These are phyloP conservation scores for Drechslerella coelobrocha DNA, from an alignment of 2,329 filamentous ascomycete genomes.

Conservation along the genomic window DNA sequence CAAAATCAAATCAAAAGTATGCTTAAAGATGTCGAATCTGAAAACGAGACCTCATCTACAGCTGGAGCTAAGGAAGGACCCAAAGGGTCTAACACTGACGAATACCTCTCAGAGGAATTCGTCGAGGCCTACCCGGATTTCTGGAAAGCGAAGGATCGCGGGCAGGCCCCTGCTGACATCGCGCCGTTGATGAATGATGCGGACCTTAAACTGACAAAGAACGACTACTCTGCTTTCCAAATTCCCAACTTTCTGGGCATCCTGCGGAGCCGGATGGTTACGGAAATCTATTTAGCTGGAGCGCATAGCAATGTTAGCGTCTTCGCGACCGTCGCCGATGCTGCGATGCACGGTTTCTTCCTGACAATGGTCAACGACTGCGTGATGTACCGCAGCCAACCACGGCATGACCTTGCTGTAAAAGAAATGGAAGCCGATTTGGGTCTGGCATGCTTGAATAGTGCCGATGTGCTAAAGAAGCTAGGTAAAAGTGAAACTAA, in stretches of 20 bases:
- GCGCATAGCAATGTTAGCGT: slow-evolving; percentile 86
- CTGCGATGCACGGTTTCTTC: slow-evolving; percentile 83
- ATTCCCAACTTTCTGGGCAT: slow-evolving; percentile 71
- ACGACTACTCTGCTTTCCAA: slow-evolving; percentile 86
- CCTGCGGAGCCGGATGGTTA: slow-evolving; percentile 60
- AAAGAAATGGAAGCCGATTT: slow-evolving; percentile 75
- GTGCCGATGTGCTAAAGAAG: slow-evolving; percentile 51
- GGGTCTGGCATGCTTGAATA: slow-evolving; percentile 59
- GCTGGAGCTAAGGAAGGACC: not conserved
- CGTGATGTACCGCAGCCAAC: slow-evolving; percentile 76
- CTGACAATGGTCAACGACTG: slow-evolving; percentile 89
- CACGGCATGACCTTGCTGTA: slow-evolving; percentile 74
- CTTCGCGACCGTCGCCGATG: slow-evolving; percentile 89
- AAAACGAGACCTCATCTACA: too few relatives aligned
- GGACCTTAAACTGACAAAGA: slow-evolving; percentile 64
- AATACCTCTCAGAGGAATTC: slow-evolving; percentile 46
- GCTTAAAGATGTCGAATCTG: too few relatives aligned
- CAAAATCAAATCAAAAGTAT: not conserved
- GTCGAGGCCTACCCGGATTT: slow-evolving; percentile 24
- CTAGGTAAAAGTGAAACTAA: slow-evolving; percentile 25
- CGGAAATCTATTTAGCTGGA: slow-evolving; percentile 87
- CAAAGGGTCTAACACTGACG: slow-evolving; percentile 26
- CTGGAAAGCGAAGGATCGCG: slow-evolving; percentile 20
- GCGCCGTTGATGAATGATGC: slow-evolving; percentile 26
- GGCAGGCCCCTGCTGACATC: slow-evolving; percentile 2